Conservation (phyloP, 2,329 filamentous ascomycete species). For the Colletotrichum incanum region DNA sequence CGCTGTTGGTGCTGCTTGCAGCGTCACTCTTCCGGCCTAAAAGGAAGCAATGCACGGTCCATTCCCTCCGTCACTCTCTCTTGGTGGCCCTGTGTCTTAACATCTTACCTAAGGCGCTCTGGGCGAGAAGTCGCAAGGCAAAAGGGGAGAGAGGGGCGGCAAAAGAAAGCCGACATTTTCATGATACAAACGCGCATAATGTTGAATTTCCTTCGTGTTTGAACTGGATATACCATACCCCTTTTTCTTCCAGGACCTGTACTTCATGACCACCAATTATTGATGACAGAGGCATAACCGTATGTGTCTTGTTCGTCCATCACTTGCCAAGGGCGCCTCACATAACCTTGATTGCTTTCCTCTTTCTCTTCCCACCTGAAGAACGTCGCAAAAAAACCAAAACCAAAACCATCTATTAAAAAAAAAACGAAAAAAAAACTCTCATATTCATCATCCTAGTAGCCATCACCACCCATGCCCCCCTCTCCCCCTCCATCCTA, state of each 20-base stretch:
- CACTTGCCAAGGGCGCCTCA: not conserved
- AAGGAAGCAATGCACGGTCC: conserved; percentile 22
- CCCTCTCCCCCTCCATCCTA: not conserved
- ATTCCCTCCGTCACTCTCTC: not conserved
- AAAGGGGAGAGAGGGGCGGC: not conserved
- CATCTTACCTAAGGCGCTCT: not conserved
- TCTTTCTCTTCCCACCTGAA: not conserved
- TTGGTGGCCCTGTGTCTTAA: not conserved
- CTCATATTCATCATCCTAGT: not conserved
- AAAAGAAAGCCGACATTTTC: not conserved
- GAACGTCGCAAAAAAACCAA: not conserved
- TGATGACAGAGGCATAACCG: not conserved
- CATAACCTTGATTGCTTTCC: conserved; percentile 4
- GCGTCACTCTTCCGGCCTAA: conserved; percentile 15
- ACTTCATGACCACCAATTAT: not conserved
- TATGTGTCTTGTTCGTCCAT: not conserved
- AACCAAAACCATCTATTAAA: no score
- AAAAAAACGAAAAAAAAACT: not conserved
- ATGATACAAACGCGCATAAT: conserved; percentile 15
- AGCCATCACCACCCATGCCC: not conserved
- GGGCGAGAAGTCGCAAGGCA: not conserved
- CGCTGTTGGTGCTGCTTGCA: conserved; percentile 36
- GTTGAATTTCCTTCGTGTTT: conserved; percentile 20
- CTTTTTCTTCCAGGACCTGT: not conserved
- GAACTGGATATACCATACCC: conserved; percentile 3